Percentiles rank a stretch among this genome's conserved stretches.
These are phyloP conservation scores for Galeopsis tetrahit DNA, from an alignment of 257 asterid genomes.

Conservation along the genomic window DNA sequence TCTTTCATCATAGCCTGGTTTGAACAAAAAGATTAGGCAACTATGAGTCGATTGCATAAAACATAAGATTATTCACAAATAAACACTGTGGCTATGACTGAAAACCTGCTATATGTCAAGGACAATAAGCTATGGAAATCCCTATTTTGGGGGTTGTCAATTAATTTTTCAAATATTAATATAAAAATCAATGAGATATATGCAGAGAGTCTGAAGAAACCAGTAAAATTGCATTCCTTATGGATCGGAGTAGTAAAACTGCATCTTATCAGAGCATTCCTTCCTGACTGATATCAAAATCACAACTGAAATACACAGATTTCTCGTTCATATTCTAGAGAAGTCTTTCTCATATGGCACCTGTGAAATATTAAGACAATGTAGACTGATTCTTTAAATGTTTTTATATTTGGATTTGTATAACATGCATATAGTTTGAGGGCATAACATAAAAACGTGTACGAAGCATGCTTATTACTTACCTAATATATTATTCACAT, in stretches of 20 bases:
- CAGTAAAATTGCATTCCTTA: no score
- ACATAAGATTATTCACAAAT: background rate
- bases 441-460: background rate
- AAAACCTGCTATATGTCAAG: background rate
- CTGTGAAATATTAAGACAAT: background rate
- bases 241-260: no score
- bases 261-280: no score
- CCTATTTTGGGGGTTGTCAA: background rate
- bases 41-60: slow-evolving; percentile 17
- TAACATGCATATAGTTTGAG: background rate
- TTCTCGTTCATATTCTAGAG: background rate
- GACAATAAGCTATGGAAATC: background rate
- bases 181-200: background rate
- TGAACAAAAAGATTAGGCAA: slow-evolving; percentile 12
- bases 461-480: background rate
- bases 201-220: no score
- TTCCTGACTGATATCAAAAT: no score
- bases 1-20: slow-evolving; percentile 90
- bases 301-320: background rate
- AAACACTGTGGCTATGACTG: slow-evolving; percentile 10
- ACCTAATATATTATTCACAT: background rate
- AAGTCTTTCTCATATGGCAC: background rate
- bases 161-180: background rate
- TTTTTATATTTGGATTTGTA: background rate
- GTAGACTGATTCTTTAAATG: background rate